Evolutionary conservation across 768 basidiomycete genomes (phyloP).

Genomic region (Crepidotus variabilis): DNA sequence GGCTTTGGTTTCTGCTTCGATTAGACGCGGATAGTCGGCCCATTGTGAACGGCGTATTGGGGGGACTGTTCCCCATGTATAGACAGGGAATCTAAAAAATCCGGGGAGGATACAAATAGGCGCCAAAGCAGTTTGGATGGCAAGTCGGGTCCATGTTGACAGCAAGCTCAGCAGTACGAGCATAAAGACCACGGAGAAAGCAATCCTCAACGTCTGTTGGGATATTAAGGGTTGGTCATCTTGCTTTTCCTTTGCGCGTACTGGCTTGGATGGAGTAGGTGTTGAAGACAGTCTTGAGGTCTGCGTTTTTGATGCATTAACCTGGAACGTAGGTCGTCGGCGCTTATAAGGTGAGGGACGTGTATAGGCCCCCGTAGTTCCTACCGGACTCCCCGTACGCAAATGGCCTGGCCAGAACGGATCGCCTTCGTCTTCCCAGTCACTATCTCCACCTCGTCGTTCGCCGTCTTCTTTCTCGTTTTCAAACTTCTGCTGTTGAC

Average conservation of each 20-base stretch:
- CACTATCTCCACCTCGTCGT: not conserved
- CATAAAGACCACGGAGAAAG: conserved; percentile 51
- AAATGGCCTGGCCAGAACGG: not conserved
- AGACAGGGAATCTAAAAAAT: conserved; percentile 45
- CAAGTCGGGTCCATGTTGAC: conserved; percentile 33
- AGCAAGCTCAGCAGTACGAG: conserved; percentile 47
- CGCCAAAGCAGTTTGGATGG: conserved; percentile 42
- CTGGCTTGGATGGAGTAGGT: not conserved
- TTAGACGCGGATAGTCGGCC: conserved; percentile 61
- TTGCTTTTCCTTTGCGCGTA: not conserved
- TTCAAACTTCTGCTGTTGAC: too few species aligned
- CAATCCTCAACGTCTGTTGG: conserved; percentile 42
- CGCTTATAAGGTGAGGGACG: conserved; percentile 24
- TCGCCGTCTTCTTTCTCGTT: not conserved
- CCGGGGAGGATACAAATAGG: conserved; percentile 65
- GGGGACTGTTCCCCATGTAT: conserved; percentile 19
- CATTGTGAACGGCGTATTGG: conserved; percentile 27
- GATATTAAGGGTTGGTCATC: not conserved
- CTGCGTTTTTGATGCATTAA: conserved; percentile 5
- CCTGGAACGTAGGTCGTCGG: conserved; percentile 9
- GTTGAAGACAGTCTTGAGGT: conserved; percentile 4
- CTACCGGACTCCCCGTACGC: conserved; percentile 4
- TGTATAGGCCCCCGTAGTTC: not conserved
- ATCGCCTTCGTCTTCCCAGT: conserved; percentile 31
- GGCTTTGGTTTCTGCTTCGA: conserved; percentile 55